A percentile compares a stretch with the other conserved stretches of the same genome.
Conservation (phyloP, 1,284 basidiomycete genomes). For the Mycena citricolor region DNA sequence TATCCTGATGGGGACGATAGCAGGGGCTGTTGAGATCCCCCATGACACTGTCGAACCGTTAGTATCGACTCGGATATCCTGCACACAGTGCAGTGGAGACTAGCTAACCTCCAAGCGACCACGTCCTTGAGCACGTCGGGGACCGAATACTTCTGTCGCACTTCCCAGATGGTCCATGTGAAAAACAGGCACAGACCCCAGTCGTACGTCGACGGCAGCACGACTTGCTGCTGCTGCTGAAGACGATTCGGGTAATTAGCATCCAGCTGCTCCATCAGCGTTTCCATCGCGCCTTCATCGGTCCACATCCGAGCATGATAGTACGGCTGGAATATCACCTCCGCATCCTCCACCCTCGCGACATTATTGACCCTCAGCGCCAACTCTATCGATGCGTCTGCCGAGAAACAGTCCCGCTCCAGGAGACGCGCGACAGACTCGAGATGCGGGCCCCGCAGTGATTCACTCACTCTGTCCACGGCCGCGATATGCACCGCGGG, state of each 20-base stretch:
- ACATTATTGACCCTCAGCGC: background rate
- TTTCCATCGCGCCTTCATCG: background rate
- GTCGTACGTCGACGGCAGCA: constrained; percentile 5
- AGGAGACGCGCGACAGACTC: constrained; percentile 1
- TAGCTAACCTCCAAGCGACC: constrained; percentile 4
- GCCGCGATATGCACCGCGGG: constrained; percentile 3
- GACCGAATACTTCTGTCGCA: too few species aligned
- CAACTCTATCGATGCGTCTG: constrained; percentile 7
- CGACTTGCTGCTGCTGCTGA: background rate
- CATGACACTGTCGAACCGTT: constrained; percentile 4
- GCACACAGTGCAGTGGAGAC: background rate
- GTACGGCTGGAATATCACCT: constrained; percentile 9
- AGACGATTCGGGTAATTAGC: background rate
- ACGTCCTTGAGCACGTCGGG: constrained; percentile 1
- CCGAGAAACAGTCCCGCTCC: constrained; percentile 9
- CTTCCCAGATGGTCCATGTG: constrained; percentile 4
- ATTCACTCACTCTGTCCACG: constrained; percentile 1
- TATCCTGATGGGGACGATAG: constrained; percentile 4
- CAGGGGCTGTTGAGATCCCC: constrained; percentile 6
- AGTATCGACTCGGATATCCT: background rate
- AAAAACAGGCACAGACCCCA: constrained; percentile 6
- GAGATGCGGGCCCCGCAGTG: constrained; percentile 1
- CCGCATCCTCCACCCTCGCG: background rate
- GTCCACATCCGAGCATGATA: constrained; percentile 10
- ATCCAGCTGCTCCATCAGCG: background rate